Percentiles rank a stretch among this genome's conserved stretches.
Evolutionary conservation across 345 rosid genomes (phyloP).

Genomic region (Sisymbrium irio): DNA sequence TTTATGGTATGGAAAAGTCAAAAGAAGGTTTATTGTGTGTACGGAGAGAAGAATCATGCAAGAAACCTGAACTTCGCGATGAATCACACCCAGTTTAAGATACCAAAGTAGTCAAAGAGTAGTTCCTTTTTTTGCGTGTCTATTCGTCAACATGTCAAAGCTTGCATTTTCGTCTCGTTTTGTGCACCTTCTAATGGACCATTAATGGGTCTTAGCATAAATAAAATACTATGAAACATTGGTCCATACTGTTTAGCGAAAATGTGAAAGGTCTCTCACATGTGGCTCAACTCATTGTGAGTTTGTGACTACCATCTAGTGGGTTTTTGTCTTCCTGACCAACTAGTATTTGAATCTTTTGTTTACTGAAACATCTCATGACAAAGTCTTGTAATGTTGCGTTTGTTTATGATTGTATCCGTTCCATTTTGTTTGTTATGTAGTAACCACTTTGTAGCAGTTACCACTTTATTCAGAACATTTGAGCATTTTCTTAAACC

Average conservation of each 20-base stretch:
- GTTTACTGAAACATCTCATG: no score
- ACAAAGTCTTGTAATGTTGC: neutral
- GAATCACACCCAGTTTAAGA: constrained; percentile 10
- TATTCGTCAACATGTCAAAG: neutral
- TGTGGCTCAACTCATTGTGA: neutral
- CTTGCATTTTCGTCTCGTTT: neutral
- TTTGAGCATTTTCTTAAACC: neutral
- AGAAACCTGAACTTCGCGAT: constrained; percentile 22
- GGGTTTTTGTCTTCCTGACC: neutral
- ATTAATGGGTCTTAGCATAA: neutral
- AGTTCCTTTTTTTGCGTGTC: constrained; percentile 1
- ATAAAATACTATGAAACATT: neutral
- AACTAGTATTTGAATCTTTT: no score
- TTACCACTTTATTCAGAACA: no score
- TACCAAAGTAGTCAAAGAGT: neutral
- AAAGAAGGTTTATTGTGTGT: neutral
- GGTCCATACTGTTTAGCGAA: neutral
- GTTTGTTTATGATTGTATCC: neutral
- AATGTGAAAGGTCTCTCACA: neutral
- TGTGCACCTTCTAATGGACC: neutral
- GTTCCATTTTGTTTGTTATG: neutral
- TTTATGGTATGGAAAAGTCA: neutral
- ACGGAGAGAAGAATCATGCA: constrained; percentile 5
- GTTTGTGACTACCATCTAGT: no score
- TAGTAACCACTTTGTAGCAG: neutral